Evolutionary conservation across 139 green algal species (phyloP).

Genomic region (Chlorella sorokiniana): DNA sequence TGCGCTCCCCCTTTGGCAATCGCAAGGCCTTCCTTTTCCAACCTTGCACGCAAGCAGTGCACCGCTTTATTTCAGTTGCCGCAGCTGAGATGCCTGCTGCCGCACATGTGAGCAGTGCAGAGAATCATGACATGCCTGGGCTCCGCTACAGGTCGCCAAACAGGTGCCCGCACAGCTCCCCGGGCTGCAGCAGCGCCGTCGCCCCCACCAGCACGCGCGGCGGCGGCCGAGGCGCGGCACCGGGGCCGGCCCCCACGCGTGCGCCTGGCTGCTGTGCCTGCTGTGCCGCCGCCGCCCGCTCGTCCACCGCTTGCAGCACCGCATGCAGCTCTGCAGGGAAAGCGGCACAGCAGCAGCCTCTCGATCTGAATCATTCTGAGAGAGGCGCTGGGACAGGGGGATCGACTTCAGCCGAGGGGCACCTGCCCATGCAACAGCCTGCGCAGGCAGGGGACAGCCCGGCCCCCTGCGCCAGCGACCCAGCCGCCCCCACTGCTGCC

Average conservation of each 20-base stretch:
- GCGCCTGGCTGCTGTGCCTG: background rate
- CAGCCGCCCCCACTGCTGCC: background rate
- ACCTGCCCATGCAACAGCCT: too few relatives aligned
- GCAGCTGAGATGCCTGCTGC: background rate
- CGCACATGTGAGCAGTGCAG: background rate
- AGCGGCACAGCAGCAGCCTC: background rate
- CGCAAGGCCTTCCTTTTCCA: too few relatives aligned
- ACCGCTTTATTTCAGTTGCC: too few relatives aligned
- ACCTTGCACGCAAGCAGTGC: too few relatives aligned
- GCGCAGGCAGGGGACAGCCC: too few relatives aligned
- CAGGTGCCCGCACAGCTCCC: background rate
- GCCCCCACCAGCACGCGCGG: slow-evolving; percentile 10
- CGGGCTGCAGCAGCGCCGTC: background rate
- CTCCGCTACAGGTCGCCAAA: background rate
- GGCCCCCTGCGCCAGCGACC: background rate
- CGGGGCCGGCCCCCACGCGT: too few relatives aligned
- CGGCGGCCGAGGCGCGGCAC: background rate
- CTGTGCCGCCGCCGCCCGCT: slow-evolving; percentile 1
- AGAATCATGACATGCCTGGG: background rate
- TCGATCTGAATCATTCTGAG: too few relatives aligned
- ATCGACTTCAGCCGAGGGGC: too few relatives aligned
- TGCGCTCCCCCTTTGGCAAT: too few relatives aligned
- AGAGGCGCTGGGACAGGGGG: too few relatives aligned
- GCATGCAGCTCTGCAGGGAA: slow-evolving; percentile 13
- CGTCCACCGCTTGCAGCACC: slow-evolving; percentile 13